phyloP scores from a whole-genome alignment of 306 rosid genomes.

The Aeschynomene evenia region DNA sequence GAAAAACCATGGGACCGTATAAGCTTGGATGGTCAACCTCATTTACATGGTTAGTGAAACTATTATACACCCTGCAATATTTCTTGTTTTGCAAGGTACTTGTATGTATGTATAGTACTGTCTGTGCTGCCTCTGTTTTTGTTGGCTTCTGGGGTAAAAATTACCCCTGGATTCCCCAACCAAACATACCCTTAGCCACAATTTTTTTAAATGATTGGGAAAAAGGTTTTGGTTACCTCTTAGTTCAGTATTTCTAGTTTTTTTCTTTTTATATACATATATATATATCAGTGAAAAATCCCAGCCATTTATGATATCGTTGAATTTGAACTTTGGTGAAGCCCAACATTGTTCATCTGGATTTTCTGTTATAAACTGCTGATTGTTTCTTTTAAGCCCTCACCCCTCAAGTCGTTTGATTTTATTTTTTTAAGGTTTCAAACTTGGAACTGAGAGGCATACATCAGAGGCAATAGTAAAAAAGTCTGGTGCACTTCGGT shows the following conservation, averaged over 20 bases:
- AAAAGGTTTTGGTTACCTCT: not conserved
- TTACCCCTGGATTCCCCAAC: too few relatives aligned
- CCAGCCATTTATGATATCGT: not conserved
- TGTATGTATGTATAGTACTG: not conserved
- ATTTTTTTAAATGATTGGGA: slow-evolving; percentile 3
- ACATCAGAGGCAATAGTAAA: slow-evolving; percentile 63
- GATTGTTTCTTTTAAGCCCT: slow-evolving; percentile 6
- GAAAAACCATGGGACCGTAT: slow-evolving; percentile 98
- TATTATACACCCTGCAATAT: not conserved
- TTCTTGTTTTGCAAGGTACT: not conserved
- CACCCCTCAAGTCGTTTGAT: not conserved
- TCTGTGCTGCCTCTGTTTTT: not conserved
- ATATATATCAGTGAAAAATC: not conserved
- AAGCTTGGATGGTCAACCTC: slow-evolving; percentile 65
- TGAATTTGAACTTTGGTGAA: not conserved
- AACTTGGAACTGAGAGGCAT: slow-evolving; percentile 92
- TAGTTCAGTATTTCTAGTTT: not conserved
- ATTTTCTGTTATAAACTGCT: slow-evolving; percentile 6
- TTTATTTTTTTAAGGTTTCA: slow-evolving; percentile 64
- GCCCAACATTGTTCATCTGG: not conserved
- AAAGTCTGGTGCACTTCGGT: slow-evolving; percentile 60
- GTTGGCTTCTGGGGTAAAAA: slow-evolving; percentile 13
- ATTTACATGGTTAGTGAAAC: slow-evolving; percentile 76
- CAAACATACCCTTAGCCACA: too few relatives aligned
- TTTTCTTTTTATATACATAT: too few relatives aligned